phyloP scores from a whole-genome alignment of 345 rosid species.

The Noccaea bulbosa region DNA sequence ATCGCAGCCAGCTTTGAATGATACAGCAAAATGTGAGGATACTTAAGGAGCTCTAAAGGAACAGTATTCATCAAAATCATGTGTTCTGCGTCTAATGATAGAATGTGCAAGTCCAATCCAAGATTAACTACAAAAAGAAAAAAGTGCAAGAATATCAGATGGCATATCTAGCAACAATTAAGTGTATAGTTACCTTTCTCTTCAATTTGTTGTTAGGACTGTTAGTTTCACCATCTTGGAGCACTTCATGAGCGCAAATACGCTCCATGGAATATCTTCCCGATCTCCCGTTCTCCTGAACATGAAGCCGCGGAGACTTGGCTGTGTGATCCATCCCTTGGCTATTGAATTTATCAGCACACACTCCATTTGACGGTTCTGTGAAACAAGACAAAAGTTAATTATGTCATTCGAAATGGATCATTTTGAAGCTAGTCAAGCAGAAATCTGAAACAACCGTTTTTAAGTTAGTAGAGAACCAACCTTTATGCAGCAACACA shows the following conservation, averaged over 20 bases:
- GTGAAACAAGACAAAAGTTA: slow-evolving; percentile 42
- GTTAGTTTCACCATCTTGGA: slow-evolving; percentile 56
- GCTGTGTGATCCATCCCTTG: slow-evolving; percentile 47
- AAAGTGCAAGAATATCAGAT: not conserved
- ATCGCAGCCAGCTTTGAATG: slow-evolving; percentile 1
- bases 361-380: slow-evolving; percentile 52
- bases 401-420: slow-evolving; percentile 27
- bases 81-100: not conserved
- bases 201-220: slow-evolving; percentile 54
- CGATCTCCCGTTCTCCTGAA: slow-evolving; percentile 46
- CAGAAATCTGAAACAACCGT: not conserved
- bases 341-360: slow-evolving; percentile 41
- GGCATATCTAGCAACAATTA: slow-evolving; percentile 12
- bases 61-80: not conserved
- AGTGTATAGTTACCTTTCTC: slow-evolving; percentile 67
- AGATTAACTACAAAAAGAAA: not conserved
- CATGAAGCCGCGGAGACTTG: slow-evolving; percentile 43
- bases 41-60: slow-evolving; percentile 3
- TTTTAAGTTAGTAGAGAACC: slow-evolving; percentile 47
- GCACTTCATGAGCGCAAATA: slow-evolving; percentile 92
- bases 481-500: slow-evolving; percentile 66
- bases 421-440: not conserved
- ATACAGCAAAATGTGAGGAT: not conserved
- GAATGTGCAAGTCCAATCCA: too few species aligned
- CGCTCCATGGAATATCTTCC: slow-evolving; percentile 54